Base-by-base conservation (phyloP, 2,329 filamentous ascomycete genomes). In the Cyclaneusma minus region DNA sequence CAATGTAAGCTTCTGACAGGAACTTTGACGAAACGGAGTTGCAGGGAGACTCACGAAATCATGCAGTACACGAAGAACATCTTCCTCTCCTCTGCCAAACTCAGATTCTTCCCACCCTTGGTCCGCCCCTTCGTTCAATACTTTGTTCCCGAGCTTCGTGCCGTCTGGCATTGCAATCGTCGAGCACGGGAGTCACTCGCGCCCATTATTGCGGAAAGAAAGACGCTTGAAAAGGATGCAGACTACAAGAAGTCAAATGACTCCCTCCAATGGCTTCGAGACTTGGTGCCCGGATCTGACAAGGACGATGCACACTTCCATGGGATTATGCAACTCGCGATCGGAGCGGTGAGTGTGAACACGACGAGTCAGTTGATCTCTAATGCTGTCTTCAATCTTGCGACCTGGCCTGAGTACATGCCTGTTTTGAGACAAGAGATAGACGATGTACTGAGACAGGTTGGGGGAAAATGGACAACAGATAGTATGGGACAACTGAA, bases 341-440 rank as follows among this genome's bases (percentile, higher is more conserved):
- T 36, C 21, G 29, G 16, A n/a, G 23, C 32, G 3, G 22, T 29
- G 14, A 12, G 24, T 6, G 25, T 36, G 10, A 20, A 32, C 21
- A 32, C 29, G n/a, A 35, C 32, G 13, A 29, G 14, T 14, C 25
- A 36, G 17, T 14, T 32, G 12, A 30, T 35, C 13, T 32, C 32
- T 4, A 34, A 35, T 25, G 11, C 16, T 2, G 19, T 35, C 13
- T 33, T 30, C 13, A 26, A 36, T 18, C 32, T 36, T 18, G 25
- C 29, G 21, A 27, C 29, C 5, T 13, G 22, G 11, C 32, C 32
- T 15, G 35, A 38, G 18, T 38, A 29, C 21, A 1, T 29, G 5
- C n/a, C 22, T 6, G 21, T 29, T 11, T 25, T 36, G n/a, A 32
- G 22, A 18, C n/a, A 31, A 7, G 34, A 38, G 25, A 19, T 35